Percentiles rank a stretch among this genome's conserved stretches.
phyloP scores from a whole-genome alignment of 1,284 basidiomycete species.

The Baeospora myosura region DNA sequence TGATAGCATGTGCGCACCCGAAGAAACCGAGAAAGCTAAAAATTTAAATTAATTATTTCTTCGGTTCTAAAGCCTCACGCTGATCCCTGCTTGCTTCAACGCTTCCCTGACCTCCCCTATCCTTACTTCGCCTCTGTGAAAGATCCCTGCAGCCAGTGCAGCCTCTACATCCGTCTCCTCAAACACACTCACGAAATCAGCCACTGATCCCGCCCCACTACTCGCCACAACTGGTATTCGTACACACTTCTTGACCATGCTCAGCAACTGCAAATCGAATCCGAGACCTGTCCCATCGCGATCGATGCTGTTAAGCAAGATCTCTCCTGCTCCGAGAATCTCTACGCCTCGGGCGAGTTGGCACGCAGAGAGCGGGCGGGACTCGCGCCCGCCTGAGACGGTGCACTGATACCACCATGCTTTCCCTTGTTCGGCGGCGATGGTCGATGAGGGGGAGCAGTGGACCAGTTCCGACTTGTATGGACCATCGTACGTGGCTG shows the following conservation, averaged over 20 bases:
- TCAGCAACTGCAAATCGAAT: conserved; percentile 84
- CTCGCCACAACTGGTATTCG: conserved; percentile 92
- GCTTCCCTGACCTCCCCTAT: conserved; percentile 67
- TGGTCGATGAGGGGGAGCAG: conserved; percentile 38
- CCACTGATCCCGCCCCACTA: conserved; percentile 80
- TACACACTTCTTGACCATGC: conserved; percentile 70
- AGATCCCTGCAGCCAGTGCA: conserved; percentile 94
- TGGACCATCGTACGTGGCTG: conserved; percentile 58
- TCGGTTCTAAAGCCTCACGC: too few species aligned
- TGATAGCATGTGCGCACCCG: too few species aligned
- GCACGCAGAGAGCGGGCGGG: conserved; percentile 85
- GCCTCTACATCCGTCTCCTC: conserved; percentile 78
- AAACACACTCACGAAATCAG: conserved; percentile 89
- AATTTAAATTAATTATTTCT: too few species aligned
- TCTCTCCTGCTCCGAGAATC: conserved; percentile 88
- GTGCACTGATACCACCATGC: conserved; percentile 99
- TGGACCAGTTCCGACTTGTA: conserved; percentile 63
- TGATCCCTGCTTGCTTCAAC: conserved; percentile 45
- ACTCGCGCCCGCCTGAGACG: conserved; percentile 86
- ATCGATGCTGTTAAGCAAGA: conserved; percentile 95
- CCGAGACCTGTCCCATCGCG: conserved; percentile 90
- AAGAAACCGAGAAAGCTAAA: not conserved
- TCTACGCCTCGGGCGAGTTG: conserved; percentile 89
- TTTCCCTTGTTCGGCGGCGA: conserved; percentile 57
- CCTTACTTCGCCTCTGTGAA: conserved; percentile 84